Conservation (phyloP, 306 rosid species). For the Carpinus fangiana region DNA sequence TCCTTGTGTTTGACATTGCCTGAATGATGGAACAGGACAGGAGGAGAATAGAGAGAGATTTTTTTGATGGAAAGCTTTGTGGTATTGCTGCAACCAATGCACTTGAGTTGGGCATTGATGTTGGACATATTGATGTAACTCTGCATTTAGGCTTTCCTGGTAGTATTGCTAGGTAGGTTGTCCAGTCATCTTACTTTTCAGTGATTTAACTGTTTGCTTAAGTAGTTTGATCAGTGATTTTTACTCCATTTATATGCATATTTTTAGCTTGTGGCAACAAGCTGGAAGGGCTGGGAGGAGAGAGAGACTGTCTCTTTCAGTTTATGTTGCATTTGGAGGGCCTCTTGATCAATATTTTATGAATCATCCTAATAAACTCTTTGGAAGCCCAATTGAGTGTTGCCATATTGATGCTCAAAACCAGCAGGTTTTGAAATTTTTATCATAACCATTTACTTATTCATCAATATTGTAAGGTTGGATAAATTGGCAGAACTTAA, state of each 20-base stretch:
- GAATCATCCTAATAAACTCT: conserved; percentile 75
- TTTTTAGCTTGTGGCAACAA: conserved; percentile 90
- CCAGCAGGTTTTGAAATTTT: conserved; percentile 63
- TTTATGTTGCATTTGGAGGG: conserved; percentile 85
- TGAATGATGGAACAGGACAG: conserved; percentile 61
- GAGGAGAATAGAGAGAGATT: conserved; percentile 81
- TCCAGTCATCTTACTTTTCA: conserved; percentile 11
- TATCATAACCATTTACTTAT: conserved; percentile 17
- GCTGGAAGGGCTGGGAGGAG: conserved; percentile 98
- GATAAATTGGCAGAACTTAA: conserved; percentile 10
- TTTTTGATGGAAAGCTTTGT: conserved; percentile 81
- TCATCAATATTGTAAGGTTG: conserved; percentile 11
- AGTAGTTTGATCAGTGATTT: conserved; percentile 18
- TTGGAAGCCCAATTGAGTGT: conserved; percentile 87
- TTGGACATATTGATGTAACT: conserved; percentile 90
- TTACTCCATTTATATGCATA: conserved; percentile 7
- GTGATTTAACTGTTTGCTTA: conserved; percentile 11
- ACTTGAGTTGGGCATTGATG: conserved; percentile 98
- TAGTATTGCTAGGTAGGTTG: conserved; percentile 75
- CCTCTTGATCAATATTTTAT: conserved; percentile 96
- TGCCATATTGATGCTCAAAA: conserved; percentile 84
- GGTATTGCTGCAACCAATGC: conserved; percentile 99
- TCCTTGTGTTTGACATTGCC: conserved; percentile 20
- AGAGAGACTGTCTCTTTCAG: conserved; percentile 80
- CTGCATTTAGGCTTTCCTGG: conserved; percentile 99